Evolutionary conservation across 2,329 filamentous ascomycete species (phyloP), one percentile per base, ranked within the genome.

Genomic region (Stemphylium vesicarium): DNA sequence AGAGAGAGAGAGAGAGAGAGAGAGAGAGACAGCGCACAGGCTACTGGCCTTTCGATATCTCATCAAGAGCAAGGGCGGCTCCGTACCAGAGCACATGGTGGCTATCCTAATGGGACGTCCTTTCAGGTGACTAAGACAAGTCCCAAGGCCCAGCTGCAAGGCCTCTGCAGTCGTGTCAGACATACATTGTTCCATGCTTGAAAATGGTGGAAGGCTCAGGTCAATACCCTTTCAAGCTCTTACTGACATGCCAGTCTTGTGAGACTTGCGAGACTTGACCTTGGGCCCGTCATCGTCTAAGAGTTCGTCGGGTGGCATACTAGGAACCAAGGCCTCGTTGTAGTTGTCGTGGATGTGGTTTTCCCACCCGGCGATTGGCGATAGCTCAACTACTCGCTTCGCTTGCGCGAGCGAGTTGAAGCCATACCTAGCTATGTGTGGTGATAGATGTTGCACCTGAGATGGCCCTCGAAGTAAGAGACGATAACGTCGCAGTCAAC

Each of bases 1-100:
- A 13, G 1, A 24, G 18, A 32, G 12, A 16, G n/a, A n/a, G n/a
- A n/a, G n/a, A n/a, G n/a, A n/a, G n/a, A n/a, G n/a, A n/a, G n/a
- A n/a, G n/a, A n/a, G n/a, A n/a, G n/a, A n/a, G n/a, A n/a, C n/a
- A n/a, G n/a, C n/a, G 16, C 6, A 12, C 13, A 16, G 20, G 24
- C 16, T 15, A 24, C 56, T 35, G 9, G 41, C 46, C 56, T 68
- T 69, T 40, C 0, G 65, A 65, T 1, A 91, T 74, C 70, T 87
- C 77, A 12, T 85, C 76, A 12, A 92, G 68, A 0, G 87, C 87
- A 94, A 75, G 0, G 90, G 90, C 4, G 86, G 85, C 62, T 94
- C 90, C 0, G 90, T 93, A 0, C 90, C 90, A 1, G 89, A 92
- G 69, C 89, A 93, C 78, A 92, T 85, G 0, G 90, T 94, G 0